Evolutionary conservation across 768 basidiomycete genomes (phyloP), one percentile per base, ranked within the genome.

Genomic region (Boletellus ananas): DNA sequence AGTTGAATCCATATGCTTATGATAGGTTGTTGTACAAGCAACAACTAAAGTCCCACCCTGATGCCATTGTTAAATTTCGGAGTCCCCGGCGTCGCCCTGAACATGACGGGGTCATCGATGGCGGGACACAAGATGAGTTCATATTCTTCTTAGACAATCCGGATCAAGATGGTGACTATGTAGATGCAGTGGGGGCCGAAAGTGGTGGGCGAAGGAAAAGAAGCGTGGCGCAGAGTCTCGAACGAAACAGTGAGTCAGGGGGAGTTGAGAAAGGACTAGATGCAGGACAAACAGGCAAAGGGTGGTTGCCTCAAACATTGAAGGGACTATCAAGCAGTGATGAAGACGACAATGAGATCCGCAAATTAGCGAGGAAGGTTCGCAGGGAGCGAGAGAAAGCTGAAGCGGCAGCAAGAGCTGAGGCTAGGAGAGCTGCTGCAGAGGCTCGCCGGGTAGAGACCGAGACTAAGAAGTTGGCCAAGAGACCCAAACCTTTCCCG

Each of bases 1-100:
- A 90, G 59, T 52, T 81, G 14, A 74, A 78, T 12, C 87, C 87
- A 1, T 90, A 83, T 57, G 73, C 71, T 11, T 74, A 75, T 31
- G 86, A 89, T 50, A 70, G 77, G 45, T 36, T 69, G 11, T 35
- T 66, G 34, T 89, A 89, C 61, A 75, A 79, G 48, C 63, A 65
- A 13, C 72, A 75, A 44, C 65, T 89, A 54, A 72, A 71, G 27
- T 56, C 61, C 1, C 77, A 75, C 52, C 87, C 85, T 3, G 88
- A 89, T 18, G 87, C 87, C 1, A 79, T 89, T 37, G 74, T 90
- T 39, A 81, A 78, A 48, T 49, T 74, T 21, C 66, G 60, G 41
- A 74, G 72, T 59, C 71, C 72, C 18, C 60, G 33, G n/a, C 62
- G 54, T 27, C 59, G n/a, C 42, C 17, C 47, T 50, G 62, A 58